Evolutionary conservation across 2,329 filamentous ascomycete genomes (phyloP).

Genomic region (Nothophoma quercina): DNA sequence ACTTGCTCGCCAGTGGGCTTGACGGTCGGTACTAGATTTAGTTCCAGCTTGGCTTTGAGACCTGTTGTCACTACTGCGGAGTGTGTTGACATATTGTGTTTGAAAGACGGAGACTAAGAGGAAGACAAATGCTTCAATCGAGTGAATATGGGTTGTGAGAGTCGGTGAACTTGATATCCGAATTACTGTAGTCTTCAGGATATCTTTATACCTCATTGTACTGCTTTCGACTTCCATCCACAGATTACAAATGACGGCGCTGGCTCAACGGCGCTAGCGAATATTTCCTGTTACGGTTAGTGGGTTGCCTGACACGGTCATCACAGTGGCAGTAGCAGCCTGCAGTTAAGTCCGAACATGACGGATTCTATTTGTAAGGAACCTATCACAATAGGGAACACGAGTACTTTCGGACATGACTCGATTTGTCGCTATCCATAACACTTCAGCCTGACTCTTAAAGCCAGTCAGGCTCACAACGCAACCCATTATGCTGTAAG

Average conservation of each 20-base stretch:
- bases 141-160: not conserved
- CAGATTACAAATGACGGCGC: slow-evolving; percentile 2
- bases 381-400: not conserved
- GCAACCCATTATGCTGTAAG: too few relatives aligned
- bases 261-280: not conserved
- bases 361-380: not conserved
- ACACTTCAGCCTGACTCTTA: too few relatives aligned
- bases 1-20: slow-evolving; percentile 56
- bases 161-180: too few relatives aligned
- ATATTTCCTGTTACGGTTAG: slow-evolving; percentile 9
- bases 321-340: not conserved
- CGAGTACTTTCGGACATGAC: too few relatives aligned
- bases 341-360: not conserved
- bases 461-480: too few relatives aligned
- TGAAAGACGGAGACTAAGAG: not conserved
- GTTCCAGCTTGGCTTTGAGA: slow-evolving; percentile 45
- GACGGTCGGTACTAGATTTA: slow-evolving; percentile 48
- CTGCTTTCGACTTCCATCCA: not conserved
- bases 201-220: not conserved
- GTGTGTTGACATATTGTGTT: slow-evolving; percentile 44
- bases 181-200: too few relatives aligned
- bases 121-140: not conserved
- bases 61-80: slow-evolving; percentile 52
- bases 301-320: not conserved
- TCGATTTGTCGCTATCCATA: too few relatives aligned